A percentile compares a stretch with the other conserved stretches of the same genome.
Evolutionary conservation across 192 early-diverging fungal genomes (phyloP).

Genomic region (Rhizophagus sp.): DNA sequence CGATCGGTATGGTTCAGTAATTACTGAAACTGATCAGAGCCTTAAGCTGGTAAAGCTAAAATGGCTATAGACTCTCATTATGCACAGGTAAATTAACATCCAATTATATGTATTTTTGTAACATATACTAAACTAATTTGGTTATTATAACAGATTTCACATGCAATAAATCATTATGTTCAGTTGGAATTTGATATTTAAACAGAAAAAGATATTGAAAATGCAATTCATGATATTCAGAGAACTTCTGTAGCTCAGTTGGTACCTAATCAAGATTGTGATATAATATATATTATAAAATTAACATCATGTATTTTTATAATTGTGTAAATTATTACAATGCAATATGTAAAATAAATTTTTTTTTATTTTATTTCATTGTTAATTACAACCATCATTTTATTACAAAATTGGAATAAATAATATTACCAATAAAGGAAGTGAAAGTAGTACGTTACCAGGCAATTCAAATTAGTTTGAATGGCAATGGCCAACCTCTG

Average conservation of each 20-base stretch:
- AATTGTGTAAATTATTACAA: neutral
- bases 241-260: neutral
- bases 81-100: neutral
- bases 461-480: too few species aligned
- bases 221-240: neutral
- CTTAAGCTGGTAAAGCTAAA: too few species aligned
- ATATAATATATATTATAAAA: neutral
- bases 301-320: neutral
- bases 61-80: too few species aligned
- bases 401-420: too few species aligned
- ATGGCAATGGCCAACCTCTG: neutral
- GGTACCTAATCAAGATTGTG: neutral
- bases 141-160: neutral
- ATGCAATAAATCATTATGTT: neutral
- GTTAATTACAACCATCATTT: too few species aligned
- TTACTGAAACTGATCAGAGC: too few species aligned
- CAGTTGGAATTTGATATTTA: neutral
- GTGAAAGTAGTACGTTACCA: neutral
- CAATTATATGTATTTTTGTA: neutral
- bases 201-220: neutral
- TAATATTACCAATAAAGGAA: neutral
- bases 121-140: neutral
- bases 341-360: too few species aligned
- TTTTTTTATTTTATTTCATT: too few species aligned
- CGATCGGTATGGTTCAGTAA: too few species aligned